Evolutionary conservation across 1,284 basidiomycete genomes (phyloP), one percentile per base, ranked within the genome.

Genomic region (Cutaneotrichosporon curvatum): DNA sequence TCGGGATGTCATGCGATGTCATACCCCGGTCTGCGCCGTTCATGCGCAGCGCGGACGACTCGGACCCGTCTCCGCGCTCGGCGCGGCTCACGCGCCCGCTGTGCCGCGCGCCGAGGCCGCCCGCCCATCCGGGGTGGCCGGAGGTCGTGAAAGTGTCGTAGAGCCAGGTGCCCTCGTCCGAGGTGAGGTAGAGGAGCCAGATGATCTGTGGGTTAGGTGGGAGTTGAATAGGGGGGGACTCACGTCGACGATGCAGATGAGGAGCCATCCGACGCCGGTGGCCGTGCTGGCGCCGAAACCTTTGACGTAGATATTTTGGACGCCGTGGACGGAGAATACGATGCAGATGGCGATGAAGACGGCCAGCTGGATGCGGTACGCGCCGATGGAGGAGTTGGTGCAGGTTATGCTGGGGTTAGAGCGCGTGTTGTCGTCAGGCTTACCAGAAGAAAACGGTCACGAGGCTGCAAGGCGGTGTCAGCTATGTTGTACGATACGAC

Each of bases 131-230:
- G 30, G 87, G 87, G 20, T 86, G 88, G 46, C 89, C 88, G 57
- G 87, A 74, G 15, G 81, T 79, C 70, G 89, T 90, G 78, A 96
- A 85, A 50, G 94, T 60, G 67, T 87, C 78, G 46, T 88, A 79
- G 40, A 81, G 72, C 56, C 87, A 80, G 2, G 90, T 87, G 65
- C 91, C 90, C 60, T 96, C 91, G 65, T 96, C 92, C 1, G 90
- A 85, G 4, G 92, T 94, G 68, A 98, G 89, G 76, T 88, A 96
- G 53, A 97, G 79, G 18, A 95, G 80, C 92, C 92, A 97, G 53
- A 97, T 72, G 65, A 97, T 85, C 77, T 95, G 53, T 4, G 20
- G 22, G 48, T 18, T 32, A 37, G 47, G 30, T 52, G 37, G 48
- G 45, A 31, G n/a, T 15, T 10, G 12, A 16, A 34, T 7, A 5